Percentiles rank a stretch among this genome's conserved stretches.
These are phyloP conservation scores for Quercus mongolica DNA, from an alignment of 306 rosid genomes.

Conservation along the genomic window DNA sequence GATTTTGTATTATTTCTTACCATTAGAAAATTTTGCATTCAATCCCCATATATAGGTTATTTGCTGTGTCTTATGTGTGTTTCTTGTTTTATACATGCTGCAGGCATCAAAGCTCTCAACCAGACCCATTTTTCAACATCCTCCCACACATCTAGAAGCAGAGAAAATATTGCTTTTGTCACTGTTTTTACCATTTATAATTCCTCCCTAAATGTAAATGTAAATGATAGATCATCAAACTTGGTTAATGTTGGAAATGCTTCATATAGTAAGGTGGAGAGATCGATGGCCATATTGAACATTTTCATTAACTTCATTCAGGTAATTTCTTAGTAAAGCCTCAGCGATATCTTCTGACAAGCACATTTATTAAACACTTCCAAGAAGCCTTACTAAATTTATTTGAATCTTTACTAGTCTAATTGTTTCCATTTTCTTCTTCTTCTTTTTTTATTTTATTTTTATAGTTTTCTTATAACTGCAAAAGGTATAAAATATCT, in stretches of 20 bases:
- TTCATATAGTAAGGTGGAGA: conserved; percentile 61
- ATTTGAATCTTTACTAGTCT: not conserved
- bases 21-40: not conserved
- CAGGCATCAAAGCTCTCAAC: conserved; percentile 85
- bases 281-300: conserved; percentile 76
- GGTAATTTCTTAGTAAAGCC: conserved; percentile 37
- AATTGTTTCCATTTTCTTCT: not conserved
- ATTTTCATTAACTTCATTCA: conserved; percentile 74
- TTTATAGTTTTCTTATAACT: not conserved
- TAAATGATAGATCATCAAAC: conserved; percentile 43
- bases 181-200: conserved; percentile 76
- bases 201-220: conserved; percentile 32
- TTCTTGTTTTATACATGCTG: conserved; percentile 10
- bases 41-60: not conserved
- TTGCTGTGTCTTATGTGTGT: conserved; percentile 6
- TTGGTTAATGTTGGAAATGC: conserved; percentile 55
- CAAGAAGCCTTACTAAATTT: not conserved
- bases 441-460: not conserved
- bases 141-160: conserved; percentile 17
- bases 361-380: not conserved
- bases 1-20: not conserved
- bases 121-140: conserved; percentile 39
- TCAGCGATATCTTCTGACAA: not conserved
- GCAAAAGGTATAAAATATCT: not conserved
- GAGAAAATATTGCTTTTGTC: conserved; percentile 51